These are phyloP conservation scores for Ballota nigra DNA, from an alignment of 257 asterid genomes.

Conservation along the genomic window DNA sequence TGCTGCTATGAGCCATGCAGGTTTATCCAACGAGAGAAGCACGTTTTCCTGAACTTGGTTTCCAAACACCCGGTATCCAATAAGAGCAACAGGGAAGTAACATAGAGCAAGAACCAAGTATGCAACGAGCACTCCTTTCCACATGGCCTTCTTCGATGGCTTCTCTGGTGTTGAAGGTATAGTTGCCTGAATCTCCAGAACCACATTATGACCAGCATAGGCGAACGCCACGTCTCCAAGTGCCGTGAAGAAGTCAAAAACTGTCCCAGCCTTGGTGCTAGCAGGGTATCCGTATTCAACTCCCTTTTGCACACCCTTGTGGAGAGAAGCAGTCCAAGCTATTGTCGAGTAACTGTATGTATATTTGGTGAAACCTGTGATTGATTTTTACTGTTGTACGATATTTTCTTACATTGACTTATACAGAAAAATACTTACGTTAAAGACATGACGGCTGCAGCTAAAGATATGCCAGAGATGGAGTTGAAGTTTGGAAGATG, in stretches of 20 bases:
- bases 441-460: slow-evolving; percentile 57
- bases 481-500: slow-evolving; percentile 56
- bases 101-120: slow-evolving; percentile 36
- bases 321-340: slow-evolving; percentile 47
- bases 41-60: slow-evolving; percentile 34
- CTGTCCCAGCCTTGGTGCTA: slow-evolving; percentile 21
- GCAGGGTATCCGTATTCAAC: slow-evolving; percentile 31
- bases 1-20: slow-evolving; percentile 38
- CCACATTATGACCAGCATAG: slow-evolving; percentile 43
- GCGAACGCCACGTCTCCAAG: slow-evolving; percentile 38
- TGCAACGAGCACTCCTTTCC: slow-evolving; percentile 43
- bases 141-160: slow-evolving; percentile 42
- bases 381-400: neutral
- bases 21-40: slow-evolving; percentile 38
- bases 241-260: slow-evolving; percentile 36
- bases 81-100: slow-evolving; percentile 41
- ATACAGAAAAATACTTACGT: slow-evolving; percentile 23
- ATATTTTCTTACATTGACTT: neutral
- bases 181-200: slow-evolving; percentile 42
- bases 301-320: slow-evolving; percentile 41
- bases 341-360: slow-evolving; percentile 44
- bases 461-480: slow-evolving; percentile 44
- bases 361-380: neutral
- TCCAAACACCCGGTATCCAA: slow-evolving; percentile 34
- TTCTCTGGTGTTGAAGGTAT: slow-evolving; percentile 36